Evolutionary conservation across 2,329 filamentous ascomycete species (phyloP).

Genomic region (Nemania sp.): DNA sequence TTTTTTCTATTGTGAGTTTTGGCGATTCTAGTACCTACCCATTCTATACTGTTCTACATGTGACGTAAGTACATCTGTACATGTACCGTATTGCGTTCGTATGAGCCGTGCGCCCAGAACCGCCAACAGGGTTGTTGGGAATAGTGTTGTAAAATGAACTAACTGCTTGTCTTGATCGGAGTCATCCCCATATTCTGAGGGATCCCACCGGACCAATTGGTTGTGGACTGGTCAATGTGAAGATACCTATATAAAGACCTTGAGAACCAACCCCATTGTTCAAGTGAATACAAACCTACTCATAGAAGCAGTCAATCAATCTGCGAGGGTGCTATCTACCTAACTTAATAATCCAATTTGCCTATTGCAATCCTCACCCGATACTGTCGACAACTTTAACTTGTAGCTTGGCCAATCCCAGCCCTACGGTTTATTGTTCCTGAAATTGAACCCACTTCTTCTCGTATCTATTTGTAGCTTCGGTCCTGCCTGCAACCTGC

Average conservation of each 20-base stretch:
- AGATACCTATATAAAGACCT: slow-evolving; percentile 35
- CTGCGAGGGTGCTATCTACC: slow-evolving; percentile 17
- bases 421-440: slow-evolving; percentile 27
- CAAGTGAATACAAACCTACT: neutral
- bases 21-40: slow-evolving; percentile 8
- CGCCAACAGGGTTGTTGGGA: slow-evolving; percentile 31
- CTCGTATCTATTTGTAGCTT: slow-evolving; percentile 37
- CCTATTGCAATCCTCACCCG: slow-evolving; percentile 19
- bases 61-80: slow-evolving; percentile 1
- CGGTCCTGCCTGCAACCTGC: slow-evolving; percentile 23
- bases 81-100: slow-evolving; percentile 25
- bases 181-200: slow-evolving; percentile 11
- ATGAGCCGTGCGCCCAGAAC: slow-evolving; percentile 20
- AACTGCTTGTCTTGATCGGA: slow-evolving; percentile 29
- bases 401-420: slow-evolving; percentile 26
- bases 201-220: slow-evolving; percentile 9
- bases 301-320: slow-evolving; percentile 16
- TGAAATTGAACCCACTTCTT: slow-evolving; percentile 31
- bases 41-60: slow-evolving; percentile 9
- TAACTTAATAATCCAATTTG: slow-evolving; percentile 24
- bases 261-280: slow-evolving; percentile 30
- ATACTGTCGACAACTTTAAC: slow-evolving; percentile 26
- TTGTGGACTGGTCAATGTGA: neutral
- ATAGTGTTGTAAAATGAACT: slow-evolving; percentile 22
- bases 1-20: slow-evolving; percentile 30